A percentile compares a stretch with the other conserved stretches of the same genome.
Conservation (phyloP, 2,329 filamentous ascomycete species). For the Penicillium sclerotigenum region DNA sequence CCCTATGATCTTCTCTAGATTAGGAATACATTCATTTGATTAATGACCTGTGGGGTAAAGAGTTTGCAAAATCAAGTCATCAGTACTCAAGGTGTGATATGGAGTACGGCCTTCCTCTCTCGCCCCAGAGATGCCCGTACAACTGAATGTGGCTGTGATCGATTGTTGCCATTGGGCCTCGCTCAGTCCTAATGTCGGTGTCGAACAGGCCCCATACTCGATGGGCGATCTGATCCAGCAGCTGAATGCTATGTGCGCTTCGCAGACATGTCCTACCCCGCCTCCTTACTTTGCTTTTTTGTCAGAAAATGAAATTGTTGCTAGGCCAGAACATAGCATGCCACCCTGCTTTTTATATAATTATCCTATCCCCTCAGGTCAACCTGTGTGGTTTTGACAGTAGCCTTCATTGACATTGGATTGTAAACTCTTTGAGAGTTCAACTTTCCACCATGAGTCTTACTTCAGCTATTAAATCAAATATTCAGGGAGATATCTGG, state of each 20-base stretch:
- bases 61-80: background rate
- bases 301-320: background rate
- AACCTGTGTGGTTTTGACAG: background rate
- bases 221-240: background rate
- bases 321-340: background rate
- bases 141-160: background rate
- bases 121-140: background rate
- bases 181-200: background rate
- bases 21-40: background rate
- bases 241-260: background rate
- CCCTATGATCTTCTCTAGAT: background rate
- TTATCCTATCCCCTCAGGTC: background rate
- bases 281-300: background rate
- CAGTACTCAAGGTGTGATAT: background rate
- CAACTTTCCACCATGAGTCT: slow-evolving; percentile 2
- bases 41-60: background rate
- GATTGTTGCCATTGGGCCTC: background rate
- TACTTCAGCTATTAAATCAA: background rate
- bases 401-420: background rate
- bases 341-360: background rate
- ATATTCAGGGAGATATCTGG: slow-evolving; percentile 20
- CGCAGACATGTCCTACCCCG: background rate
- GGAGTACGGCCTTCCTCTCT: background rate
- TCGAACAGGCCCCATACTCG: background rate
- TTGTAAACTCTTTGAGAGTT: background rate